These are phyloP conservation scores for Stenogyne calaminthoides DNA, from an alignment of 305 asterid genomes.

Conservation along the genomic window DNA sequence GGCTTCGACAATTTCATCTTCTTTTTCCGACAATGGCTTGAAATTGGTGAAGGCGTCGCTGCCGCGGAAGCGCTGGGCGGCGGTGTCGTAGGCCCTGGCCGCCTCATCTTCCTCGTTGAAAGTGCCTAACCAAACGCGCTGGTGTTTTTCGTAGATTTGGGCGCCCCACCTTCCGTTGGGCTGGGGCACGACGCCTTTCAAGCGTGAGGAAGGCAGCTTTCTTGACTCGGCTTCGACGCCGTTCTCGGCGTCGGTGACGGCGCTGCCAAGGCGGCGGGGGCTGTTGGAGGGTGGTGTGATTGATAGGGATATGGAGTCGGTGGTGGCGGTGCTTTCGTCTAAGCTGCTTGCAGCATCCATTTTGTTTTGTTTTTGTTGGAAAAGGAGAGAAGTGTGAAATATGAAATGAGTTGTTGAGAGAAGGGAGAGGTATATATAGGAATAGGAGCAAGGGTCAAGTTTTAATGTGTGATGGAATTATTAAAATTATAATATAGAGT, in stretches of 20 bases:
- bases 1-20: conserved; percentile 41
- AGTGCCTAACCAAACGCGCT: conserved; percentile 92
- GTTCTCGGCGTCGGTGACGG: conserved; percentile 58
- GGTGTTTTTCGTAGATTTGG: conserved; percentile 93
- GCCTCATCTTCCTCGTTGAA: conserved; percentile 88
- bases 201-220: conserved; percentile 83
- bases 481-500: conserved; percentile 7
- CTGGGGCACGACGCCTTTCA: conserved; percentile 98
- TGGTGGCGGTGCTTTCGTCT: conserved; percentile 62
- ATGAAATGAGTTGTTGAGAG: conserved; percentile 44
- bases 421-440: conserved; percentile 32
- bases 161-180: conserved; percentile 99
- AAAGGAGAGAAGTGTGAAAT: conserved; percentile 29
- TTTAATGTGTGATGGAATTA: conserved; percentile 14
- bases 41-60: conserved; percentile 83
- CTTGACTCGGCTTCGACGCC: conserved; percentile 83
- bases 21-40: conserved; percentile 49
- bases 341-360: conserved; percentile 64
- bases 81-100: conserved; percentile 74
- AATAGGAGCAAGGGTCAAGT: conserved; percentile 16
- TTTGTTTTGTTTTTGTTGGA: too few species aligned
- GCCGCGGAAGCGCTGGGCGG: conserved; percentile 87
- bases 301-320: conserved; percentile 48
- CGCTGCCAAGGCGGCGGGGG: conserved; percentile 60
- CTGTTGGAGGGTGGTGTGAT: conserved; percentile 31